Conservation (phyloP, 2,329 filamentous ascomycete species). For the Acrocalymma vagum region DNA sequence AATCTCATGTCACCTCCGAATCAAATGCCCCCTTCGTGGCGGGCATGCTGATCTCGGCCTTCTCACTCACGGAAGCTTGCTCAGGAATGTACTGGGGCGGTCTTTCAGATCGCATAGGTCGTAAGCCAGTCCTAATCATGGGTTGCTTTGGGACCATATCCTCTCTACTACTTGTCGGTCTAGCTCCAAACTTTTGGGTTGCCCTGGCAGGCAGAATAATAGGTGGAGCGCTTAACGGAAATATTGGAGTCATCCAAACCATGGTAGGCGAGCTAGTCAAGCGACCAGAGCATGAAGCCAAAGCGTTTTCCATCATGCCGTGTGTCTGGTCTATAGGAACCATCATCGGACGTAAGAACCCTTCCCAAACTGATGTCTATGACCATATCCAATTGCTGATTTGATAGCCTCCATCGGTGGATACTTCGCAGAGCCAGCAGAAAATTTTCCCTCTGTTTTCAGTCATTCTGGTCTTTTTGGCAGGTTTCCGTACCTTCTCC, state of each 20-base stretch:
- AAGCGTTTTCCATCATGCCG: slow-evolving; percentile 90
- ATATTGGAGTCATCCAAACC: slow-evolving; percentile 87
- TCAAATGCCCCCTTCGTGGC: slow-evolving; percentile 80
- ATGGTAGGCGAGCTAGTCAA: slow-evolving; percentile 91
- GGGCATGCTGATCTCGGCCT: slow-evolving; percentile 86
- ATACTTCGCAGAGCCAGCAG: slow-evolving; percentile 79
- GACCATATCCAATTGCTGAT: slow-evolving; percentile 23
- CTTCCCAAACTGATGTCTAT: neutral
- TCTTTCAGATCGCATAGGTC: slow-evolving; percentile 49
- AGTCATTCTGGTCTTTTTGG: slow-evolving; percentile 74
- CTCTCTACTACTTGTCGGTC: slow-evolving; percentile 83
- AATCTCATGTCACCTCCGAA: slow-evolving; percentile 45
- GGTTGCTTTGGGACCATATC: slow-evolving; percentile 80
- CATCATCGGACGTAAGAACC: slow-evolving; percentile 71
- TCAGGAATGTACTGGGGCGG: slow-evolving; percentile 73
- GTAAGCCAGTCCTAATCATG: slow-evolving; percentile 50
- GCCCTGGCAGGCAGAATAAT: slow-evolving; percentile 78
- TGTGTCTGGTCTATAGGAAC: slow-evolving; percentile 94
- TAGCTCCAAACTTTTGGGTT: slow-evolving; percentile 84
- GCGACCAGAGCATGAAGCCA: slow-evolving; percentile 80
- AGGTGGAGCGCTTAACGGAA: slow-evolving; percentile 87
- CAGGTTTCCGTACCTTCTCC: slow-evolving; percentile 84
- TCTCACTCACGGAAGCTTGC: slow-evolving; percentile 83
- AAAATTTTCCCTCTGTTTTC: slow-evolving; percentile 77
- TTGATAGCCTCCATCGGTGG: slow-evolving; percentile 77